Conservation (phyloP, 352 stramenopile species). For the Phytophthora syringae region DNA sequence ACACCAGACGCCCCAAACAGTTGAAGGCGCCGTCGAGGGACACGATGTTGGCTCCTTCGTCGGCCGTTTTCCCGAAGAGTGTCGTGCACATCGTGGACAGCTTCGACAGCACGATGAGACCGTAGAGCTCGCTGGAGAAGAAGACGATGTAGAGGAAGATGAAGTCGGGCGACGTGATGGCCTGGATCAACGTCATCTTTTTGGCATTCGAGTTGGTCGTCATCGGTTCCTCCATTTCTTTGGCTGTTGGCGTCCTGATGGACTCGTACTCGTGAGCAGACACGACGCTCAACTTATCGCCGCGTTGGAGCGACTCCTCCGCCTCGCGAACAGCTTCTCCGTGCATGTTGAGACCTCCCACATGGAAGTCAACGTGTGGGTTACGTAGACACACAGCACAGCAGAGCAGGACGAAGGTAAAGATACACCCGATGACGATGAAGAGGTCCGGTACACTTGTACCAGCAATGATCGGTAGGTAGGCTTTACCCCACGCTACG, state of each 20-base stretch:
- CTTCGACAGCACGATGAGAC: conserved; percentile 71
- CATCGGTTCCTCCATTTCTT: conserved; percentile 41
- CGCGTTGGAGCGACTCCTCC: no score
- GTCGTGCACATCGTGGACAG: conserved; percentile 63
- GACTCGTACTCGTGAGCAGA: conserved; percentile 56
- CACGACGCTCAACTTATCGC: conserved; percentile 53
- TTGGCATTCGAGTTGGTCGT: conserved; percentile 44
- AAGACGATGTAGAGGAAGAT: conserved; percentile 80
- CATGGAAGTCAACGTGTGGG: conserved; percentile 54
- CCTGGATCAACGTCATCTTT: conserved; percentile 58
- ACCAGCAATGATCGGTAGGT: conserved; percentile 58
- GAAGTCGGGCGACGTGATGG: conserved; percentile 62
- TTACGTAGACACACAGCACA: conserved; percentile 54
- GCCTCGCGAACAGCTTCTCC: conserved; percentile 58
- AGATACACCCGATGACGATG: conserved; percentile 54
- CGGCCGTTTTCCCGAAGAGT: conserved; percentile 52
- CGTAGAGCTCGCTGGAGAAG: conserved; percentile 67
- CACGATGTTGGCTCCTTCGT: conserved; percentile 54
- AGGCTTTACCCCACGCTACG: conserved; percentile 71
- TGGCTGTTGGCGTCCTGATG: conserved; percentile 39
- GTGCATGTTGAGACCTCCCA: conserved; percentile 69
- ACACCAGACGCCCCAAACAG: conserved; percentile 53
- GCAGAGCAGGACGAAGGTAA: conserved; percentile 44
- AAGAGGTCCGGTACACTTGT: conserved; percentile 58
- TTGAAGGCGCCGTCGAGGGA: conserved; percentile 74